These are phyloP conservation scores for Nannizziopsis barbatae DNA, from an alignment of 2,329 filamentous ascomycete genomes.

Conservation along the genomic window DNA sequence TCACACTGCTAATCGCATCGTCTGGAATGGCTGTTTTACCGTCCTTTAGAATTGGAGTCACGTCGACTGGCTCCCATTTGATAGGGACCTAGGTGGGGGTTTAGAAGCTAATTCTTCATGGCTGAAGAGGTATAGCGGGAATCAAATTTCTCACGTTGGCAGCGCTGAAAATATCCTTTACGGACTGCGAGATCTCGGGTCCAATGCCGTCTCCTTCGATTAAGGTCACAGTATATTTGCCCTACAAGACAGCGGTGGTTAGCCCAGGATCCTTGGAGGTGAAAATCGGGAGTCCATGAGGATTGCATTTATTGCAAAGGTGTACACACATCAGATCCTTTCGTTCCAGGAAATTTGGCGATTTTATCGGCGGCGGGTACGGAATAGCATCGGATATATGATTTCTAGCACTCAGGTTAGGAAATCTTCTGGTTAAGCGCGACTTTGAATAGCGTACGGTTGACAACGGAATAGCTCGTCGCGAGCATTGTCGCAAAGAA, in stretches of 20 bases:
- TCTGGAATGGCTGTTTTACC: slow-evolving; percentile 93
- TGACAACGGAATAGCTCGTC: slow-evolving; percentile 42
- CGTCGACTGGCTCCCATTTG: slow-evolving; percentile 94
- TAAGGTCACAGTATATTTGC: slow-evolving; percentile 88
- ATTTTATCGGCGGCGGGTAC: slow-evolving; percentile 53
- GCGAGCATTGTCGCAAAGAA: slow-evolving; percentile 69
- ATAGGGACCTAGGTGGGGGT: slow-evolving; percentile 58
- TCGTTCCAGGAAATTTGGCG: slow-evolving; percentile 86
- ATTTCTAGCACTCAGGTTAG: slow-evolving; percentile 12
- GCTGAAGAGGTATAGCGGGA: slow-evolving; percentile 6
- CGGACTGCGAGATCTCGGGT: slow-evolving; percentile 91
- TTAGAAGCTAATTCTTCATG: slow-evolving; percentile 15
- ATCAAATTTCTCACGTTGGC: slow-evolving; percentile 57
- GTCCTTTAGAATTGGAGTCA: slow-evolving; percentile 84
- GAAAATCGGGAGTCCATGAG: not conserved
- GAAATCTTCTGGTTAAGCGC: not conserved
- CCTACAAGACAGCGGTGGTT: slow-evolving; percentile 42
- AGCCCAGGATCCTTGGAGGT: slow-evolving; percentile 1
- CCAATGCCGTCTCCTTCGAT: slow-evolving; percentile 99
- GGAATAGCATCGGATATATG: slow-evolving; percentile 51
- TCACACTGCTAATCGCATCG: slow-evolving; percentile 83
- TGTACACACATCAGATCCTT: slow-evolving; percentile 68
- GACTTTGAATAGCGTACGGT: slow-evolving; percentile 43
- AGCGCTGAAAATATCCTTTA: slow-evolving; percentile 97
- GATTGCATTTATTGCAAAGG: slow-evolving; percentile 12